Evolutionary conservation across 768 basidiomycete species (phyloP).

Genomic region (Collybia nuda): DNA sequence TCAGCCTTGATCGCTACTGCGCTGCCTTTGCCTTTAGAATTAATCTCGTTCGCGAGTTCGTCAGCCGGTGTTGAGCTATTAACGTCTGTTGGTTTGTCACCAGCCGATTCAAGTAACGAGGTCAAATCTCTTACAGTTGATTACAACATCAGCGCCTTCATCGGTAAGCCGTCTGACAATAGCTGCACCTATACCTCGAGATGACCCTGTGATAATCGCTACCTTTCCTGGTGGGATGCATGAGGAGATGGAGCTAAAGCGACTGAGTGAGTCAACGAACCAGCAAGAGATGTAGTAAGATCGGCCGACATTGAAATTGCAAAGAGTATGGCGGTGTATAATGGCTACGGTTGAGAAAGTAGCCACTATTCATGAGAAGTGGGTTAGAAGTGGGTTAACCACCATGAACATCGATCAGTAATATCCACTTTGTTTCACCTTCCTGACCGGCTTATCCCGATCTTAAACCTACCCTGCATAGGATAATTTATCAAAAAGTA

Average conservation of each 20-base stretch:
- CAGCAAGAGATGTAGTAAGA: too few species aligned
- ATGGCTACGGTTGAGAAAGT: too few species aligned
- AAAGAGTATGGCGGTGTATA: too few species aligned
- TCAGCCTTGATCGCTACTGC: conserved; percentile 55
- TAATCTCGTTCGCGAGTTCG: conserved; percentile 47
- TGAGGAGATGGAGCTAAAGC: too few species aligned
- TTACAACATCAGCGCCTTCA: conserved; percentile 56
- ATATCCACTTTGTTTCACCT: too few species aligned
- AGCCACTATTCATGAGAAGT: too few species aligned
- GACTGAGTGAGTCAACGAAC: too few species aligned
- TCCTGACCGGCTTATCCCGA: neutral
- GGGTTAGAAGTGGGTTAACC: too few species aligned
- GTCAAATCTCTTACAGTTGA: conserved; percentile 41
- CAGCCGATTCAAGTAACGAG: neutral
- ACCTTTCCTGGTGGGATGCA: conserved; percentile 38
- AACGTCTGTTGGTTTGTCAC: conserved; percentile 22
- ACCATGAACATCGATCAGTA: too few species aligned
- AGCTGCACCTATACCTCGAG: conserved; percentile 58
- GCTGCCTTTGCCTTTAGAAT: conserved; percentile 39
- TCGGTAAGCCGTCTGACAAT: conserved; percentile 52
- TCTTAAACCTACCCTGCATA: too few species aligned
- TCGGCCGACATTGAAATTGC: too few species aligned
- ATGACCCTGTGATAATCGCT: conserved; percentile 63
- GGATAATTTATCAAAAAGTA: too few species aligned
- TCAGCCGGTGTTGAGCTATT: conserved; percentile 39